Evolutionary conservation across 2,329 filamentous ascomycete genomes (phyloP), one percentile per base, ranked within the genome.

Genomic region (Westerdykella sp.): DNA sequence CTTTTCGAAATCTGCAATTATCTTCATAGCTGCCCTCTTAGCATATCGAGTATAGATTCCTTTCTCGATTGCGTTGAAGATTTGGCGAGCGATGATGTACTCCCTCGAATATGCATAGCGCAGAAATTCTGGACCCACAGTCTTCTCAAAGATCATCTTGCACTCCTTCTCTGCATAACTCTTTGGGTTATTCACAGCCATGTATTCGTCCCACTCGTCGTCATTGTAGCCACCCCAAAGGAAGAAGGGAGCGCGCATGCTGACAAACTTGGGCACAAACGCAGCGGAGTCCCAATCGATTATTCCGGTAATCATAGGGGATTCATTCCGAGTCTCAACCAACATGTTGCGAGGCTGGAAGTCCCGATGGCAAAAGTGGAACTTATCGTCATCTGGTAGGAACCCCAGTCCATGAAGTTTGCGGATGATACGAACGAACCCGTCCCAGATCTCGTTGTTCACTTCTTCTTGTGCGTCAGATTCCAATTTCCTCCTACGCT

Each of bases 261-360:
- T 38, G 22, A 52, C 21, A 16, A 57, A 54, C 23, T 43, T 41
- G 7, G 59, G 57, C 6, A 38, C 47, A 16, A 60, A 52, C n/a
- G 45, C 14, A 2, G 44, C 43, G 7, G 16, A 14, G 30, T 58
- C 55, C 54, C 55, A 59, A 39, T 56, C 54, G 3, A 62, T 16
- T 16, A 61, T 48, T 3, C 48, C 56, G 10, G 45, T 56, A 7
- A 61, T 52, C 5, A 53, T 25, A 13, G 36, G 39, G 1, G 39
- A 14, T 0, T 50, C 32, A n/a, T 51, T 34, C 14, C 22, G 6
- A 6, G 50, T 34, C 5, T 53, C 37, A 15, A 51, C 46, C 14
- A 61, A 42, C 14, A 62, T 42, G 34, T 60, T 62, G 6, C 50
- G 52, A 1, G 47, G 35, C 2, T 40, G 39, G 13, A 62, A 42